Percentiles rank a stretch among this genome's conserved stretches.
Conservation (phyloP, 2,329 filamentous ascomycete genomes). For the Podosphaera aphanis region DNA sequence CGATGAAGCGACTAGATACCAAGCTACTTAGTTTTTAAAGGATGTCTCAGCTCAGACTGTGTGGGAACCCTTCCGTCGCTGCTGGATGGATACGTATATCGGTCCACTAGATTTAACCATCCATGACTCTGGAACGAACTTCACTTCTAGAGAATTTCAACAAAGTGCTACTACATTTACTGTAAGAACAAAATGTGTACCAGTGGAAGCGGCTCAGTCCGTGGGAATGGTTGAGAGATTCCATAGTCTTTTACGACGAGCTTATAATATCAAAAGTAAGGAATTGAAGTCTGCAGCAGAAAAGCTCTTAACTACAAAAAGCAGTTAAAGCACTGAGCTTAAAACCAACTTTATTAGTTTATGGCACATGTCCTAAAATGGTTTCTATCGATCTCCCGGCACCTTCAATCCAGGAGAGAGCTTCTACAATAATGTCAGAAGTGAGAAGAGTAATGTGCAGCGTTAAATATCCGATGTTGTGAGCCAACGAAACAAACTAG, state of each 20-base stretch:
- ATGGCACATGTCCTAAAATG: not conserved
- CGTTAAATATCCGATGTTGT: constrained; percentile 1
- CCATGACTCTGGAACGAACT: constrained; percentile 1
- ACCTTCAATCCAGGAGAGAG: not conserved
- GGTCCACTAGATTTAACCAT: not conserved
- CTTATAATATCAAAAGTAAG: not conserved
- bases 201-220: constrained; percentile 1
- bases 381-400: not conserved
- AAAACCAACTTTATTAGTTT: not conserved
- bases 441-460: constrained; percentile 1
- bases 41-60: not conserved
- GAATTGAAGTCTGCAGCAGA: not conserved
- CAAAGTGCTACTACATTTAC: not conserved
- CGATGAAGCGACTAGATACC: constrained; percentile 1
- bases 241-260: not conserved
- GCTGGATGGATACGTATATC: constrained; percentile 3
- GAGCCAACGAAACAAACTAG: constrained; percentile 1
- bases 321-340: not conserved
- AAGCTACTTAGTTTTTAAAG: constrained; percentile 1
- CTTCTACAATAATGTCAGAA: constrained; percentile 2
- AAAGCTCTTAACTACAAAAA: not conserved
- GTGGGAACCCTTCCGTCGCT: constrained; percentile 1
- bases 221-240: constrained; percentile 1
- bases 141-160: constrained; percentile 2
- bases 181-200: not conserved